Percentiles rank a stretch among this genome's conserved stretches.
These are phyloP conservation scores for Bonnemaisonia californica DNA, from an alignment of 31 red algal species.

Conservation along the genomic window DNA sequence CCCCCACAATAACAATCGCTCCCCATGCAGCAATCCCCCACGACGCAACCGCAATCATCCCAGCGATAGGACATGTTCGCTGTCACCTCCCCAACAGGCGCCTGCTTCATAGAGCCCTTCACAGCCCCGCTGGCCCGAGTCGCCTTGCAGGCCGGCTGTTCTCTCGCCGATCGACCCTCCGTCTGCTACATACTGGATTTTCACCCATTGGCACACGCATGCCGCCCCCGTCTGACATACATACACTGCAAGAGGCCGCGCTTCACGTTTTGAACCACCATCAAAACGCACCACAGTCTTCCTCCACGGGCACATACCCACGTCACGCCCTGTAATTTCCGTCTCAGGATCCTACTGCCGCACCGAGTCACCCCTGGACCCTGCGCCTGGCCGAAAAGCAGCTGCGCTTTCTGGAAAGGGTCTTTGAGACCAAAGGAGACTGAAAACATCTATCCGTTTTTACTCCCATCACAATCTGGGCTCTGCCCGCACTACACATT, in stretches of 20 bases:
- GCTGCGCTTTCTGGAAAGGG: constrained; percentile 45
- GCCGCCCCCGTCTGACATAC: background rate
- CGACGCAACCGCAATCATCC: background rate
- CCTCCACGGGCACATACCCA: too few species aligned
- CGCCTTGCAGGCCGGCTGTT: constrained; percentile 44
- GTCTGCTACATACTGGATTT: constrained; percentile 28
- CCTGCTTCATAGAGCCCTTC: background rate
- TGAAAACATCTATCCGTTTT: too few species aligned
- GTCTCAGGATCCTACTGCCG: background rate
- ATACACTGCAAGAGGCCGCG: constrained; percentile 15
- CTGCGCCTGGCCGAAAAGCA: constrained; percentile 49
- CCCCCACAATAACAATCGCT: background rate
- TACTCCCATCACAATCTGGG: too few species aligned
- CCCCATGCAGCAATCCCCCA: background rate
- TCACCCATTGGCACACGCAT: constrained; percentile 49
- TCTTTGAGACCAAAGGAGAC: too few species aligned
- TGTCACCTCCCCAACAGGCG: background rate
- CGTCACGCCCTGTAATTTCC: background rate
- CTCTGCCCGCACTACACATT: too few species aligned
- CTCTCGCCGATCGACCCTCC: constrained; percentile 22
- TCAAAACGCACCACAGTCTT: too few species aligned
- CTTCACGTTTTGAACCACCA: constrained; percentile 4
- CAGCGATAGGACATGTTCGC: background rate
- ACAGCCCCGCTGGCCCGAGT: background rate
- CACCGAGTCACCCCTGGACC: constrained; percentile 25